Conservation (phyloP, 495 filamentous ascomycete genomes). For the Annulohypoxylon moriforme region DNA sequence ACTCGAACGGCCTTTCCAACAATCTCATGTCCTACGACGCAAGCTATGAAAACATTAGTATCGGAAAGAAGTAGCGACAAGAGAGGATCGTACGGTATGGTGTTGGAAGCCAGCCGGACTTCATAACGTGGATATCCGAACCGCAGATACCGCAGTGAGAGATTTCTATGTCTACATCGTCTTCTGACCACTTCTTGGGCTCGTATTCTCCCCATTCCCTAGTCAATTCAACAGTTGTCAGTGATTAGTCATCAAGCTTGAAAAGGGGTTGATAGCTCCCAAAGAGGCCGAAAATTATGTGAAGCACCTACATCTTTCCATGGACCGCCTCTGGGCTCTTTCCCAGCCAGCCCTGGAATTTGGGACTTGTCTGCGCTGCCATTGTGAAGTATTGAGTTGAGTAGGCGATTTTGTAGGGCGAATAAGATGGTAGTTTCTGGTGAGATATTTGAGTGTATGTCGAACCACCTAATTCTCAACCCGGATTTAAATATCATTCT, state of each 20-base stretch:
- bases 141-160: slow-evolving; percentile 90
- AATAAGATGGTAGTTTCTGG: not conserved
- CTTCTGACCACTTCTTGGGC: slow-evolving; percentile 82
- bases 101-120: slow-evolving; percentile 70
- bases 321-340: slow-evolving; percentile 66
- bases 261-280: not conserved
- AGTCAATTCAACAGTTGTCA: not conserved
- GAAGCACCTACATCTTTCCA: slow-evolving; percentile 68
- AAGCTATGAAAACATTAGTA: slow-evolving; percentile 38
- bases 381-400: slow-evolving; percentile 13
- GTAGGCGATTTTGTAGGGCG: not conserved
- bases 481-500: not conserved
- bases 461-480: not conserved
- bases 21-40: slow-evolving; percentile 69
- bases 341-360: slow-evolving; percentile 87
- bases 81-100: slow-evolving; percentile 42
- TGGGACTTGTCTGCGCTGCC: slow-evolving; percentile 36
- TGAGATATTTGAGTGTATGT: not conserved
- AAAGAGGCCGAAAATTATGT: not conserved
- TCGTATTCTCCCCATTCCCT: slow-evolving; percentile 72
- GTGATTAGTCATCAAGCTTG: not conserved
- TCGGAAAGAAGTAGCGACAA: not conserved
- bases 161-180: slow-evolving; percentile 81
- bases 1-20: slow-evolving; percentile 79
- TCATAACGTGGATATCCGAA: slow-evolving; percentile 78